phyloP scores from a whole-genome alignment of 345 rosid species.

The Melastoma malabathricum region DNA sequence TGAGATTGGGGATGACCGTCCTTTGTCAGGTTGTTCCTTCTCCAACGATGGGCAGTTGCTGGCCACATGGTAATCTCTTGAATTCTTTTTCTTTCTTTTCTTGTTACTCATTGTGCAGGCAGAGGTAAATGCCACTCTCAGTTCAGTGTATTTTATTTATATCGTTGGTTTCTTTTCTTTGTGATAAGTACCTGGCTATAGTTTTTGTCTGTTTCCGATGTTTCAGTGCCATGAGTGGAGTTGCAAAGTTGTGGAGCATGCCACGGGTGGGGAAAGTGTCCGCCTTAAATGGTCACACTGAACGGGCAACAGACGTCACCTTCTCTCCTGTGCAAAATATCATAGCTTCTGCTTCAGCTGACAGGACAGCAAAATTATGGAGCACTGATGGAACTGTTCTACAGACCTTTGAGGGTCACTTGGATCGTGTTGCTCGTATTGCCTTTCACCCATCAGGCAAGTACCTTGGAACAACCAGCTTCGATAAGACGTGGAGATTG shows the following conservation, averaged over 20 bases:
- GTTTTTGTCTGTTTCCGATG: not conserved
- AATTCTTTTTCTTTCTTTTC: constrained; percentile 5
- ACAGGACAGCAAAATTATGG: constrained; percentile 91
- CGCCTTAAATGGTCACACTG: constrained; percentile 72
- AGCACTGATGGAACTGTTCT: constrained; percentile 65
- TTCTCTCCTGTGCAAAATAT: constrained; percentile 62
- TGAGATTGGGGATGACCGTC: constrained; percentile 80
- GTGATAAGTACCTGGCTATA: no score
- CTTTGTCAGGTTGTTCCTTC: constrained; percentile 88
- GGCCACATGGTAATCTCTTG: constrained; percentile 59
- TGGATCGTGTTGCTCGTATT: constrained; percentile 85
- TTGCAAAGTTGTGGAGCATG: constrained; percentile 81
- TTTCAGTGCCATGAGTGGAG: constrained; percentile 68
- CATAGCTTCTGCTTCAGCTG: constrained; percentile 96
- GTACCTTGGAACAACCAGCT: constrained; percentile 85
- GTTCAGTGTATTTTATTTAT: no score
- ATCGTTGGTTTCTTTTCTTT: no score
- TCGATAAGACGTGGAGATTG: constrained; percentile 95
- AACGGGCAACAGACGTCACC: constrained; percentile 81
- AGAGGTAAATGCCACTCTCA: no score
- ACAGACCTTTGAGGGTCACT: constrained; percentile 69
- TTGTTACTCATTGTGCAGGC: not conserved
- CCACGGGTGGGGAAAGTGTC: constrained; percentile 47
- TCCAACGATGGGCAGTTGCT: constrained; percentile 67
- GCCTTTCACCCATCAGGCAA: constrained; percentile 94